These are phyloP conservation scores for Rhododendron molle DNA, from an alignment of 148 eudicot species.

Conservation along the genomic window DNA sequence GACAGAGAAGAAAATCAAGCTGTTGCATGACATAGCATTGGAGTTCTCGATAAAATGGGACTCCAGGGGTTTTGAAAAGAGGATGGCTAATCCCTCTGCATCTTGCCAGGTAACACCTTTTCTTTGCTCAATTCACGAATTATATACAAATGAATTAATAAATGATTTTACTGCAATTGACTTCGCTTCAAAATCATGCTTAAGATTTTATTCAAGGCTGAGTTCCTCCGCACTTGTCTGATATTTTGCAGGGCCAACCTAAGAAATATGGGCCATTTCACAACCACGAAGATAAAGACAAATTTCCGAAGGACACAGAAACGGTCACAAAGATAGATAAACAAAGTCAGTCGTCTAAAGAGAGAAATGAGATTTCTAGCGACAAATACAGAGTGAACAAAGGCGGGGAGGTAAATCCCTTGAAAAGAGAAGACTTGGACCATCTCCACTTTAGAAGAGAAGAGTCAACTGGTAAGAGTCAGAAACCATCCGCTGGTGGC, in stretches of 20 bases:
- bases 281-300: conserved; percentile 23
- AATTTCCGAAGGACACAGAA: conserved; percentile 25
- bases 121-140: background rate
- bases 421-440: conserved; percentile 34
- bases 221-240: background rate
- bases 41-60: conserved; percentile 86
- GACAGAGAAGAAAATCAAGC: conserved; percentile 59
- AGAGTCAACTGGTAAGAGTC: conserved; percentile 17
- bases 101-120: conserved; percentile 42
- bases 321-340: conserved; percentile 24
- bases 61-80: conserved; percentile 56
- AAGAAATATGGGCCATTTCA: conserved; percentile 22
- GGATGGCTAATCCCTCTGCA: conserved; percentile 54
- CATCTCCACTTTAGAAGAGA: conserved; percentile 21
- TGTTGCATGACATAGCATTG: conserved; percentile 71
- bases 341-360: conserved; percentile 20
- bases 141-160: background rate
- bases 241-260: conserved; percentile 35
- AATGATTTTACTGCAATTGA: background rate
- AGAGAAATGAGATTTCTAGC: conserved; percentile 25
- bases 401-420: conserved; percentile 19
- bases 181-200: background rate
- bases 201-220: background rate
- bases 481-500: conserved; percentile 24
- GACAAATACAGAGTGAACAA: conserved; percentile 20